phyloP scores from a whole-genome alignment of 1,284 basidiomycete species.

The Cutaneotrichosporon sp. region DNA sequence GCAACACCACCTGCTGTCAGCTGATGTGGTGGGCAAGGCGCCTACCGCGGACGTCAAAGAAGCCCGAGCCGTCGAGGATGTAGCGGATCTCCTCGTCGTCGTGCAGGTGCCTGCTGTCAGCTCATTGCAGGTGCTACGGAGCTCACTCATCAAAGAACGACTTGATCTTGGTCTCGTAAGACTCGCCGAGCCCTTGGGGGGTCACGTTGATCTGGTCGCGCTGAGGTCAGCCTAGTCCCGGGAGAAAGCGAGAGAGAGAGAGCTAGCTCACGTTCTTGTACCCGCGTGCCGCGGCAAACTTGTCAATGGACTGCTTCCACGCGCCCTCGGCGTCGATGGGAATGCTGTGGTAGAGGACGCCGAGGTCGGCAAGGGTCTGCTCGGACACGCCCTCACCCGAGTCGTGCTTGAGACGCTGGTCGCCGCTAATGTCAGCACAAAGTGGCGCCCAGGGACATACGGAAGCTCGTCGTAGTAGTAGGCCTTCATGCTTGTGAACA shows the following conservation, averaged over 20 bases:
- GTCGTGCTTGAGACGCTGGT: slow-evolving; percentile 75
- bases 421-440: slow-evolving; percentile 56
- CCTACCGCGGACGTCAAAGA: slow-evolving; percentile 76
- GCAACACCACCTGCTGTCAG: slow-evolving; percentile 20
- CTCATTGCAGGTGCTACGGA: background rate
- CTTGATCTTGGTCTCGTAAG: slow-evolving; percentile 75
- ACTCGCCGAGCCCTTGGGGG: slow-evolving; percentile 70
- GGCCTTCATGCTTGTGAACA: slow-evolving; percentile 63
- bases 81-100: slow-evolving; percentile 91
- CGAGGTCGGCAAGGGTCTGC: slow-evolving; percentile 60
- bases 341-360: slow-evolving; percentile 66
- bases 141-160: slow-evolving; percentile 77
- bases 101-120: slow-evolving; percentile 69
- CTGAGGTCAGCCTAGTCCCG: slow-evolving; percentile 20
- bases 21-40: background rate
- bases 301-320: slow-evolving; percentile 60
- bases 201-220: slow-evolving; percentile 72
- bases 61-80: slow-evolving; percentile 75
- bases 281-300: slow-evolving; percentile 63
- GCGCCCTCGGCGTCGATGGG: slow-evolving; percentile 59
- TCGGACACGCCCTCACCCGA: slow-evolving; percentile 61
- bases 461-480: slow-evolving; percentile 77
- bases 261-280: slow-evolving; percentile 74
- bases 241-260: too few relatives aligned
- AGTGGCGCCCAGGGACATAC: slow-evolving; percentile 21